phyloP scores from a whole-genome alignment of 1,284 basidiomycete genomes.

The Malassezia nana region DNA sequence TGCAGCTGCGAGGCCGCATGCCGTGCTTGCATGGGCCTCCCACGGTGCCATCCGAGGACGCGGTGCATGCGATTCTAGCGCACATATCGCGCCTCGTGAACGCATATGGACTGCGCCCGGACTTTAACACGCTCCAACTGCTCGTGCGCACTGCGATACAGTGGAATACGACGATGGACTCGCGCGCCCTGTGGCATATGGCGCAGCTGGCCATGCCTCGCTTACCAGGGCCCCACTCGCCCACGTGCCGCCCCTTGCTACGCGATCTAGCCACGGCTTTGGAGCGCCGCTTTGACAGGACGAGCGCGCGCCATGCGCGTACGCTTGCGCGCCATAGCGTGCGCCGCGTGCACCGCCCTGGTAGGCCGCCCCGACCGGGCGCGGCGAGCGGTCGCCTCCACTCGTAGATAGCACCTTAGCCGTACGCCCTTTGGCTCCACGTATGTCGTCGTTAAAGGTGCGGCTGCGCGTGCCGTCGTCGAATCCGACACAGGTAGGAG shows the following conservation, averaged over 20 bases:
- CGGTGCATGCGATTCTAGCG: background rate
- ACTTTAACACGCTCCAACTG: constrained; percentile 1
- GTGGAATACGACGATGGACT: constrained; percentile 9
- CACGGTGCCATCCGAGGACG: background rate
- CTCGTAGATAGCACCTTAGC: background rate
- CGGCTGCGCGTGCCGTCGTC: constrained; percentile 14
- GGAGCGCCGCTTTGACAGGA: constrained; percentile 1
- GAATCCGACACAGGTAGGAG: background rate
- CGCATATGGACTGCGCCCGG: background rate
- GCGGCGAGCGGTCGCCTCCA: background rate
- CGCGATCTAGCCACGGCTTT: constrained; percentile 4
- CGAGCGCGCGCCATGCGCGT: constrained; percentile 1
- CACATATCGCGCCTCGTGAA: background rate
- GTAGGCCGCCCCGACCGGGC: too few species aligned
- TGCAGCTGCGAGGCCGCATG: background rate
- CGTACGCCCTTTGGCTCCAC: background rate
- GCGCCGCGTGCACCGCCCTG: constrained; percentile 5
- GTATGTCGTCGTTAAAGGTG: constrained; percentile 16
- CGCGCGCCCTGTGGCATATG: constrained; percentile 14
- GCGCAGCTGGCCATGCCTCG: background rate
- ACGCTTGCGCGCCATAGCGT: background rate
- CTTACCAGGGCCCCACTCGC: background rate
- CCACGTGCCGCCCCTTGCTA: background rate
- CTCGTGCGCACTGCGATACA: constrained; percentile 5
- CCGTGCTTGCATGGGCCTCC: background rate